Conservation (phyloP, 140 eudicot species). For the Cichorium intybus region DNA sequence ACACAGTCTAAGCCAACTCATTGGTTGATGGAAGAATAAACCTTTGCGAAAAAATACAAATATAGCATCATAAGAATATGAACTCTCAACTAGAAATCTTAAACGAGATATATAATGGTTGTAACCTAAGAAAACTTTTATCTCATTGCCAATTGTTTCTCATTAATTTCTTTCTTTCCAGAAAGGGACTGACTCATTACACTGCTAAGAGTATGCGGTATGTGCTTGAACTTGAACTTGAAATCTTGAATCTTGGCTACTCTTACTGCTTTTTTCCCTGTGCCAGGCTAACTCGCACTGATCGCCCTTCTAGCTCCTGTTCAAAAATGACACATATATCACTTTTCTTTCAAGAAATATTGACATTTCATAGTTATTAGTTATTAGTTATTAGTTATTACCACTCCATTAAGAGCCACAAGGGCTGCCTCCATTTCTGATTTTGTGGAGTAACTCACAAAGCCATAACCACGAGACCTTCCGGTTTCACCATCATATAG, state of each 20-base stretch:
- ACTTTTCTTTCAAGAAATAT: background rate
- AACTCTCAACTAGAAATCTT: background rate
- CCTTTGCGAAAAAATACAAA: no score
- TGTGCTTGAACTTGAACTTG: conserved; percentile 1
- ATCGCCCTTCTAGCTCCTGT: conserved; percentile 79
- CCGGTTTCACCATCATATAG: conserved; percentile 92
- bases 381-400: conserved; percentile 24
- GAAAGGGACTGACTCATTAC: conserved; percentile 7
- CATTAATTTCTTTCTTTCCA: conserved; percentile 17
- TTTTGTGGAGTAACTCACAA: conserved; percentile 58
- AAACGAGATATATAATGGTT: background rate
- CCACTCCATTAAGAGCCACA: conserved; percentile 66
- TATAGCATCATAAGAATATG: background rate
- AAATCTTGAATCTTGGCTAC: background rate
- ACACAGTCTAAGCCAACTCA: no score
- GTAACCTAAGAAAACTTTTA: conserved; percentile 5
- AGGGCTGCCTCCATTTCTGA: conserved; percentile 83
- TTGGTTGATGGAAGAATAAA: no score
- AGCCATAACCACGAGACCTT: conserved; percentile 91
- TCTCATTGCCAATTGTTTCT: conserved; percentile 5
- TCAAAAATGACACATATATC: background rate
- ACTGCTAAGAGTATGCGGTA: conserved; percentile 1
- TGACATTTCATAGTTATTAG: background rate
- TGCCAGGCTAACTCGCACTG: conserved; percentile 62
- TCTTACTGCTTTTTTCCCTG: conserved; percentile 52